Conservation (phyloP, 495 filamentous ascomycete genomes). For the Aspergillus nanangensis region DNA sequence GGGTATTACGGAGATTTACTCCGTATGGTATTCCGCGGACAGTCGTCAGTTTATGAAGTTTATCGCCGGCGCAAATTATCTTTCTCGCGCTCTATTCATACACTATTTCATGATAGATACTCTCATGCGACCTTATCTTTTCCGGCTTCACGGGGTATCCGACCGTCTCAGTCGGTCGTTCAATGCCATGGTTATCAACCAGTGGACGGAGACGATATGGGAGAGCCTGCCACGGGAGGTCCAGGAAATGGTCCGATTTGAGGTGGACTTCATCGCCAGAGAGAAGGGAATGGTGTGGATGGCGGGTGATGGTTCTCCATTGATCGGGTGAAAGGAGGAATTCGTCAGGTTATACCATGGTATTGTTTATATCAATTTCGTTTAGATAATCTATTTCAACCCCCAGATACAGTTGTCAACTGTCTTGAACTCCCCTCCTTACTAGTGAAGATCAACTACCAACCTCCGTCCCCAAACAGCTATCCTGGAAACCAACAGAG, state of each 20-base stretch:
- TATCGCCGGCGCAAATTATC: conserved; percentile 44
- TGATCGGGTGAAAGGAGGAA: no score
- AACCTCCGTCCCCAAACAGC: no score
- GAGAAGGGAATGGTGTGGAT: not conserved
- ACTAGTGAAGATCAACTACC: no score
- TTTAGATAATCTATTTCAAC: no score
- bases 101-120: conserved; percentile 57
- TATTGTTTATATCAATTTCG: no score
- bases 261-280: not conserved
- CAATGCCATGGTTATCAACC: conserved; percentile 5
- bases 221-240: conserved; percentile 8
- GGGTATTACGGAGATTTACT: conserved; percentile 27
- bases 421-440: no score
- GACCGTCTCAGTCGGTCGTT: not conserved
- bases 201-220: conserved; percentile 16
- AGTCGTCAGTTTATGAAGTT: conserved; percentile 50
- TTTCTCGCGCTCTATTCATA: conserved; percentile 46
- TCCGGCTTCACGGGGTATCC: not conserved
- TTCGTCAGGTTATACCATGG: no score
- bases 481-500: no score
- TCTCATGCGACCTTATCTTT: conserved; percentile 42
- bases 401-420: no score
- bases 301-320: no score
- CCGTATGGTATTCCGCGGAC: conserved; percentile 37
- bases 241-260: conserved; percentile 4